Base-by-base conservation (phyloP, 139 green algal species). In the Penium margaritaceum region DNA sequence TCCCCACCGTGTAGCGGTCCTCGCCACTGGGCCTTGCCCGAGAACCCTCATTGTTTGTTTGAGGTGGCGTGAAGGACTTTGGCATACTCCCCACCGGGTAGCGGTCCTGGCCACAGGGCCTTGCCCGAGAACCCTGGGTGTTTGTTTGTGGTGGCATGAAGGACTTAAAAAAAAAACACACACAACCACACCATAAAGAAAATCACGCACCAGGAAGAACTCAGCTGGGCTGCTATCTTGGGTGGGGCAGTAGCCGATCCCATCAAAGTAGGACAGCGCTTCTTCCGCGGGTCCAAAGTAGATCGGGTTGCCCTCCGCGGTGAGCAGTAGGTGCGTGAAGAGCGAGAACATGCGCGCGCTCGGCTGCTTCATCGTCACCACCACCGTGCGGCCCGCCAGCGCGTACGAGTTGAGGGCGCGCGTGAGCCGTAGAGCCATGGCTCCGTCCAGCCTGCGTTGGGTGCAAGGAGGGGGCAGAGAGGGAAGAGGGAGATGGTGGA, bases 221-320 rank as follows among this genome's bases (percentile, higher is more conserved):
- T 75, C 68, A 0, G 68, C 68, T 5, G 68, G 47, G 39, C 68
- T 75, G 47, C 24, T 47, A 29, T 67, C 29, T 1, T 27, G 4
- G n/a, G 21, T 67, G 15, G 57, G 58, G 37, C 2, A 38, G 58
- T 75, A 44, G 27, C 68, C 68, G 30, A 75, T 51, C 29, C 27
- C 38, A 24, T 67, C 68, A 32, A 75, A 75, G 68, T 75, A 75
- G 36, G 68, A 24, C 12, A 75, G 43, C 17, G 68, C 68, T 0
- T 68, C 68, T 12, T 24, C 27, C 1, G 68, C 68, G 0, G 32
- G 47, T 3, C 68, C 68, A n/a, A 39, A 47, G 47, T 69, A 75
- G 30, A 75, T 75, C 47, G 68, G 68, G 47, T 75, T 64, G 24
- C 67, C 46, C 36, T 67, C 14, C 29, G 68, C 57, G 21, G 69